Evolutionary conservation across 169 alveolate genomes (phyloP), one percentile per base, ranked within the genome.

Genomic region (Plasmodium billcollinsi): DNA sequence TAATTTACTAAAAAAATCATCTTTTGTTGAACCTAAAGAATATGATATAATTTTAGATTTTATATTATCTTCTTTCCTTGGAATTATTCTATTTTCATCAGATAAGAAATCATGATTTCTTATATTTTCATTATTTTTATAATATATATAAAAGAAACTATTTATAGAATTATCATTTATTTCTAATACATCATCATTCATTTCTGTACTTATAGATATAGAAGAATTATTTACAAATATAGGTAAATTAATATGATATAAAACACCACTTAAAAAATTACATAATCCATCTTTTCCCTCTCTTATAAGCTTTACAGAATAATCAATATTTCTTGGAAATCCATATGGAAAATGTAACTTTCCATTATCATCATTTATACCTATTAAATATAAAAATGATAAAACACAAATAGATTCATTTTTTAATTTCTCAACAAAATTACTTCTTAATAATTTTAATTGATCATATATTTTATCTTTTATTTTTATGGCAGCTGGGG

Each of bases 281-380:
- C 97, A 96, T 73, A 96, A 78, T 0, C 97, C 97, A 75, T 94
- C 95, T 20, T 93, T 92, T 8, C 97, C 97, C 18, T 76, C 88
- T 18, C 92, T 73, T 61, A 95, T 92, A 20, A 93, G 85, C 2
- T 85, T 70, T 50, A 96, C 73, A 18, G 97, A 75, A 18, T 80
- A 33, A 49, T 90, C 95, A 39, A 95, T 93, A 58, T 95, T 90
- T 63, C 97, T 69, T 3, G 97, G 97, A 96, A 97, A 96, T 20
- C 97, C 97, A 66, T 88, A 69, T 1, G 97, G 97, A n/a, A 96
- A 91, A 26, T 94, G 93, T 50, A 93, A 72, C 6, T 52, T 85
- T 4, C 97, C 97, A 20, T 74, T 78, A 52, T 73, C 65, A 29
- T 95, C 95, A 15, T 94, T 90, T 20, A 96, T 89, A 6, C 97